Evolutionary conservation across 176 grass and related monocot genomes (phyloP).

Genomic region (Phoenix dactylifera): DNA sequence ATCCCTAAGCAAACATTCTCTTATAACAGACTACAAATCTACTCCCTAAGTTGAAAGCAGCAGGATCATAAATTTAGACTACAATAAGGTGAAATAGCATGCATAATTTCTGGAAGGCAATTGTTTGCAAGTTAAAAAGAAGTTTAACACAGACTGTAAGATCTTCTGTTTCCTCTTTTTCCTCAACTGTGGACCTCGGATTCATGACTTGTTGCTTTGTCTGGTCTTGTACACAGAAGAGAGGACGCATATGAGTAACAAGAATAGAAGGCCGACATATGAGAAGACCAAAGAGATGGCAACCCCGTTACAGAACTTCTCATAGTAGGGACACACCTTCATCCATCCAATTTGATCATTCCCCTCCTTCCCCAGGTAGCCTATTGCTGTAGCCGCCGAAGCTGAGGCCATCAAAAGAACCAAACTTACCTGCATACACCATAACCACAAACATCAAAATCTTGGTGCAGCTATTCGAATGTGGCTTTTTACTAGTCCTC

Average conservation of each 20-base stretch:
- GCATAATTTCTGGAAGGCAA: too few relatives aligned
- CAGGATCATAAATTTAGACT: too few relatives aligned
- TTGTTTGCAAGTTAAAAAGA: too few relatives aligned
- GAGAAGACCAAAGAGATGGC: constrained; percentile 19
- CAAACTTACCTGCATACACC: constrained; percentile 9
- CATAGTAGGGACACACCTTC: constrained; percentile 38
- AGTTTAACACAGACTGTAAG: too few relatives aligned
- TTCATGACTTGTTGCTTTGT: neutral
- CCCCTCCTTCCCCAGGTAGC: constrained; percentile 32
- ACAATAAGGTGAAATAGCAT: too few relatives aligned
- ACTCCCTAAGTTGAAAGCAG: too few relatives aligned
- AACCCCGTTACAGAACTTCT: constrained; percentile 23
- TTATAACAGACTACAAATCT: too few relatives aligned
- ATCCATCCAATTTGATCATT: constrained; percentile 41
- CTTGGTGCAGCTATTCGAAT: neutral
- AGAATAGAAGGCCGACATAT: constrained; percentile 17
- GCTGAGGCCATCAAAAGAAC: constrained; percentile 27
- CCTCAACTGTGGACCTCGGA: too few relatives aligned
- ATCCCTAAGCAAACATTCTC: too few relatives aligned
- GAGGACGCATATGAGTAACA: constrained; percentile 17
- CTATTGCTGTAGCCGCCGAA: constrained; percentile 16
- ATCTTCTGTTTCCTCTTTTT: too few relatives aligned
- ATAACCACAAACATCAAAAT: neutral
- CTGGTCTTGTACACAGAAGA: constrained; percentile 10
- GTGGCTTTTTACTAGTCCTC: neutral